These are phyloP conservation scores for Paramarasmius palmivorus DNA, from an alignment of 1,284 basidiomycete species.

Conservation along the genomic window DNA sequence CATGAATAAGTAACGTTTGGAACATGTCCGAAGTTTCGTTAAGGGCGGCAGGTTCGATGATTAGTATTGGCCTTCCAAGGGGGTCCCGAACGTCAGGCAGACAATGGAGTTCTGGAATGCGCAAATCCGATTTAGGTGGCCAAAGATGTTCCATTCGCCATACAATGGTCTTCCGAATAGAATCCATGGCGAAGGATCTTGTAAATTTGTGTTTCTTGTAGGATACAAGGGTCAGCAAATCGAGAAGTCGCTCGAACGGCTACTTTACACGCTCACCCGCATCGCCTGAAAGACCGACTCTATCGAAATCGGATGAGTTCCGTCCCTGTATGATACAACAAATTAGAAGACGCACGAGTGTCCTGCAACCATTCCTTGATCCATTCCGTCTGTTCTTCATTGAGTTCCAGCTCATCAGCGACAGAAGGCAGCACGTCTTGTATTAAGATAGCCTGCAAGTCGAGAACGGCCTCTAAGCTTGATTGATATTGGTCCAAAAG, in stretches of 20 bases:
- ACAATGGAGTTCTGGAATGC: slow-evolving; percentile 42
- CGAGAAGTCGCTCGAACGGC: slow-evolving; percentile 9
- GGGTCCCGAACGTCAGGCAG: slow-evolving; percentile 59
- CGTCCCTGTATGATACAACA: background rate
- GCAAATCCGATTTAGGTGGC: slow-evolving; percentile 30
- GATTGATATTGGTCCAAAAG: slow-evolving; percentile 46
- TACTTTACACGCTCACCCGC: slow-evolving; percentile 45
- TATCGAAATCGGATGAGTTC: slow-evolving; percentile 31
- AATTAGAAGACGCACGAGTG: slow-evolving; percentile 42
- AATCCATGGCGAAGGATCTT: slow-evolving; percentile 61
- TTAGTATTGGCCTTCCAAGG: slow-evolving; percentile 62
- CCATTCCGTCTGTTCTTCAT: slow-evolving; percentile 46
- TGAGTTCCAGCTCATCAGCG: slow-evolving; percentile 53
- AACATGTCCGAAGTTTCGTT: slow-evolving; percentile 35
- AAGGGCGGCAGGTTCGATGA: slow-evolving; percentile 44
- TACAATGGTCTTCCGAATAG: slow-evolving; percentile 51
- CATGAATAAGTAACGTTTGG: slow-evolving; percentile 44
- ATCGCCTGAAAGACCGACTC: slow-evolving; percentile 67
- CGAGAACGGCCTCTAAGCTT: slow-evolving; percentile 44
- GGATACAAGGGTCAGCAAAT: slow-evolving; percentile 17
- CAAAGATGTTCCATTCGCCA: slow-evolving; percentile 60
- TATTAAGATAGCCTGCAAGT: slow-evolving; percentile 50
- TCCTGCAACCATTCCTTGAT: slow-evolving; percentile 63
- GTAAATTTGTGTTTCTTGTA: slow-evolving; percentile 66
- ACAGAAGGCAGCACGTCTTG: slow-evolving; percentile 60